Conservation (phyloP, 2,329 filamentous ascomycete genomes). For the Talaromyces piceae region DNA sequence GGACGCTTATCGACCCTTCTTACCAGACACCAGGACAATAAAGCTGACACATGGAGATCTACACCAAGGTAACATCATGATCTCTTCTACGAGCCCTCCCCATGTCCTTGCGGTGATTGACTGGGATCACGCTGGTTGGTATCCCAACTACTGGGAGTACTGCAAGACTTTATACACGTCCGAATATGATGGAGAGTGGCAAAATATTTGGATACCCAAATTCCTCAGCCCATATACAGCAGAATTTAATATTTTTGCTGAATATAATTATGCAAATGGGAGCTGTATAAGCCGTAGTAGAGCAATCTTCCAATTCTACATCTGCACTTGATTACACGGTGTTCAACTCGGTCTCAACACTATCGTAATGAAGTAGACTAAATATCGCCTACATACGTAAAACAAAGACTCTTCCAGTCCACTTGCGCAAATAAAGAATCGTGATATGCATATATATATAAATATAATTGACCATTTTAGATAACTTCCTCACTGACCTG, state of each 20-base stretch:
- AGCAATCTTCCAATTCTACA: not conserved
- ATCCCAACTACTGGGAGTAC: slow-evolving; percentile 29
- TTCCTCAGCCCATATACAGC: not conserved
- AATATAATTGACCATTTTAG: too few relatives aligned
- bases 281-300: not conserved
- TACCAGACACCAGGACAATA: slow-evolving; percentile 22
- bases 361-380: too few relatives aligned
- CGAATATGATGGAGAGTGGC: slow-evolving; percentile 12
- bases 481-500: too few relatives aligned
- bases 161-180: slow-evolving; percentile 24
- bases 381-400: too few relatives aligned
- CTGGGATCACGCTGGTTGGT: slow-evolving; percentile 27
- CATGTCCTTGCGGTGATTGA: slow-evolving; percentile 22
- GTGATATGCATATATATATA: too few relatives aligned
- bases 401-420: too few relatives aligned
- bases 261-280: slow-evolving; percentile 1
- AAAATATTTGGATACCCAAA: not conserved
- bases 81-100: slow-evolving; percentile 16
- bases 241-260: not conserved
- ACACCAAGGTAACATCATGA: slow-evolving; percentile 25
- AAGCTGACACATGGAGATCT: slow-evolving; percentile 29
- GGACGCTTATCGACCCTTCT: slow-evolving; percentile 16
- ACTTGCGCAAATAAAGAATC: too few relatives aligned
- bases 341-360: too few relatives aligned
- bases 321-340: too few relatives aligned